phyloP scores from a whole-genome alignment of 2,329 filamentous ascomycete species.

The Epichloe amarillans region DNA sequence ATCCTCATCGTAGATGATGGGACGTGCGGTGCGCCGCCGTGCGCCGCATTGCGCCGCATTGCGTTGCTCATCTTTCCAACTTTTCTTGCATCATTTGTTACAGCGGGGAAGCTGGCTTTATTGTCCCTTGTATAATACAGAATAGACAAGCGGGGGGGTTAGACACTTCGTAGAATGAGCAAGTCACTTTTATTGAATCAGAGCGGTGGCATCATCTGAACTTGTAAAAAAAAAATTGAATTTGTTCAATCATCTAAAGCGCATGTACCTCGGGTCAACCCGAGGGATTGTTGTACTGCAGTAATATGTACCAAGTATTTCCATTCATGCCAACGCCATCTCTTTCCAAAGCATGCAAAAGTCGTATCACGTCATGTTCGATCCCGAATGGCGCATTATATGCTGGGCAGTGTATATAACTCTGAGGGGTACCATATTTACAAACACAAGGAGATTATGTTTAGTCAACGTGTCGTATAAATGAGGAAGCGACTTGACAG shows the following conservation, averaged over 20 bases:
- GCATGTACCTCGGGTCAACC: background rate
- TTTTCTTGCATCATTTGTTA: too few species aligned
- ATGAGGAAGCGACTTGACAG: too few species aligned
- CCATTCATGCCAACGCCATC: background rate
- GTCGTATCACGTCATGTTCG: background rate
- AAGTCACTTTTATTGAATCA: too few species aligned
- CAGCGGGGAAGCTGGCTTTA: too few species aligned
- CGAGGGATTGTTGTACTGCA: background rate
- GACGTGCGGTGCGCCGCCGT: background rate
- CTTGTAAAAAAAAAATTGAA: background rate
- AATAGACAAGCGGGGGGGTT: too few species aligned
- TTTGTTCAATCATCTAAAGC: background rate
- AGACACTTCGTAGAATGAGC: too few species aligned
- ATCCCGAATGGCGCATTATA: too few species aligned
- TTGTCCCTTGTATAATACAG: too few species aligned
- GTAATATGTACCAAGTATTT: background rate
- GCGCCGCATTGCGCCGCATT: too few species aligned
- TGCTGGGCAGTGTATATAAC: background rate
- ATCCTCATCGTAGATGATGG: background rate
- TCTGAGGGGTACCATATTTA: background rate
- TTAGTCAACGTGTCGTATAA: background rate
- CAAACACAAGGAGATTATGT: background rate
- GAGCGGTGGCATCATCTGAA: background rate
- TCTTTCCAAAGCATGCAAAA: background rate
- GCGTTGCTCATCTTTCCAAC: too few species aligned